Evolutionary conservation across 2,329 filamentous ascomycete genomes (phyloP), one percentile per base, ranked within the genome.

Genomic region (Aspergillus clavatus): DNA sequence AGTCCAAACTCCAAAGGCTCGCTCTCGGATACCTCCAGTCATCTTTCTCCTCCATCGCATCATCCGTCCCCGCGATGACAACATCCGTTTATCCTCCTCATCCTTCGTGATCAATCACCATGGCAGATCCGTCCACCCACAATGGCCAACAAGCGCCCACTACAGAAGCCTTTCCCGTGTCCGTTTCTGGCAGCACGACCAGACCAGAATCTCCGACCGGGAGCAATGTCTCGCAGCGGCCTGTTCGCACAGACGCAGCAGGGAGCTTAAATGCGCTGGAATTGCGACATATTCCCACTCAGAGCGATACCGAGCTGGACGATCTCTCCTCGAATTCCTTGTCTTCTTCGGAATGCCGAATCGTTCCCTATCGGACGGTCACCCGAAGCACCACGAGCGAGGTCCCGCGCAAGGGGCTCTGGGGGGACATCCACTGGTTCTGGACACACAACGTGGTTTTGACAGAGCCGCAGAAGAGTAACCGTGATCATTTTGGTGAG

Each of bases 351-450:
- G 66, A 69, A 39, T 60, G 58, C 39, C 60, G 59, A 4, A 27
- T 60, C 18, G 48, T 55, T 2, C 50, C 59, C 10, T 48, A 49
- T 24, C 60, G 57, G 2, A 63, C 58, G 3, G 35, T 46, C 1
- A 61, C 60, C 4, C 57, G 50, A 2, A 33, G 53, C n/a, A 55
- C 40, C 40, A 43, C 18, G 18, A 49, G 24, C 39, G 46, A 43
- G 40, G 22, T 22, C 24, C 28, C 45, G 48, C 40, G 40, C 11
- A 54, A 55, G 74, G 83, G 22, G 83, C 84, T 1, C 63, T 73
- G 12, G 80, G 82, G 21, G 76, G 80, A 54, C 87, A 89, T 70
- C 72, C 81, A 45, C 81, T 91, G 59, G 79, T 97, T 33, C 93
- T 98, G 68, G 88, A 84, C 51, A 83, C 95, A 67, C n/a, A 47